Base-by-base conservation (phyloP, 2,329 filamentous ascomycete species). In the Fusarium sp. region DNA sequence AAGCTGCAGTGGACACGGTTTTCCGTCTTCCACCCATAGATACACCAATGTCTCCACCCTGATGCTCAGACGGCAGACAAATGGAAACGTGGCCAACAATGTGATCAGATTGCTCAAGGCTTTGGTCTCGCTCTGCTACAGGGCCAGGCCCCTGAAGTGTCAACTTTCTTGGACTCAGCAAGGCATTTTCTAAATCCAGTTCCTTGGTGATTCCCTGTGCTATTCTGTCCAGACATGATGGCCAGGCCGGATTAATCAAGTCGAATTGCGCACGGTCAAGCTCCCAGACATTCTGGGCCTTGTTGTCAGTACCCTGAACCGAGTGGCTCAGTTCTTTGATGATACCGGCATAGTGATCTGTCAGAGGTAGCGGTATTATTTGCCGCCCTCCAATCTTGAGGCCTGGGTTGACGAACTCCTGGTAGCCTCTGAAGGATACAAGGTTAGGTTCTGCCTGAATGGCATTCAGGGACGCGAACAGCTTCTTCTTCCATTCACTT, bases 201-300 rank as follows among this genome's bases (percentile, higher is more conserved):
- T 35, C 53, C 20, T 55, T 50, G 22, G 38, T 50, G 2, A 44
- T 44, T 11, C 61, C 35, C 14, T 36, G 8, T 5, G 48, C 30
- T 10, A 73, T 39, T 22, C 36, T 47, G 10, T 58, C 30, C 18
- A 73, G 48, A 13, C 48, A 68, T 15, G n/a, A 33, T 3, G 28
- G n/a, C 70, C 70, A 73, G 3, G 50, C 45, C 3, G 67, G 70
- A 38, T 73, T 74, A 28, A 36, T 51, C 39, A 71, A 42, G 20
- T 63, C 26, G 45, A 74, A 73, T 26, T 71, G 57, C 18, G 62
- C 31, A 20, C 18, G 44, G 28, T 68, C 50, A 16, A 74, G 56
- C 31, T 71, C 63, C 67, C 70, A 73, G 8, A 47, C 41, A 20
- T 74, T 71, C 30, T 35, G 20, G 33, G 28, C 28, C 28, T 50